A percentile compares a stretch with the other conserved stretches of the same genome.
Evolutionary conservation across 306 rosid genomes (phyloP).

Genomic region (Sphenostylis stenocarpa): DNA sequence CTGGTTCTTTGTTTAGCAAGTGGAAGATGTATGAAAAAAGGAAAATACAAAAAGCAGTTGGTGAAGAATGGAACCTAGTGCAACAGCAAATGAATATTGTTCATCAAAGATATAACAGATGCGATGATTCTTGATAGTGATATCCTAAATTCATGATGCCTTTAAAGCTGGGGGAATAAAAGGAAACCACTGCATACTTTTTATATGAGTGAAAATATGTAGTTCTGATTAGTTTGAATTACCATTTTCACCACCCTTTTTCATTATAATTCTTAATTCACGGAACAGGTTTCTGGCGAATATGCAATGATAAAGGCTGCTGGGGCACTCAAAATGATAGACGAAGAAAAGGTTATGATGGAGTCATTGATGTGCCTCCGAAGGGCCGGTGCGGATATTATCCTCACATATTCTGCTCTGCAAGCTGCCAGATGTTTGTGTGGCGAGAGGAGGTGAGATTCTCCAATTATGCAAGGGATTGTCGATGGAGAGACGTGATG

Average conservation of each 20-base stretch:
- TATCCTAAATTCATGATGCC: neutral
- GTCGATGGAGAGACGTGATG: slow-evolving; percentile 64
- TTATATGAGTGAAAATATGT: slow-evolving; percentile 2
- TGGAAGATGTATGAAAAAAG: neutral
- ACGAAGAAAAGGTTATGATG: slow-evolving; percentile 92
- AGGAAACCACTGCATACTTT: neutral
- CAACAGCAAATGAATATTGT: neutral
- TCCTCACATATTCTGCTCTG: slow-evolving; percentile 87
- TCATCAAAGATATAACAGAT: neutral
- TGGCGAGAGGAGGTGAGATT: slow-evolving; percentile 73
- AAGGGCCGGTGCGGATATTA: slow-evolving; percentile 91
- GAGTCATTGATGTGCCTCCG: slow-evolving; percentile 91
- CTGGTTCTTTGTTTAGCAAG: neutral
- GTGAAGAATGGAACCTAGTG: neutral
- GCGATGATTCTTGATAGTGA: neutral
- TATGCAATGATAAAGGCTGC: slow-evolving; percentile 96
- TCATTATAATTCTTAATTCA: neutral
- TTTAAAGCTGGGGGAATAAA: slow-evolving; percentile 12
- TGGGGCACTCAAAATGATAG: slow-evolving; percentile 83
- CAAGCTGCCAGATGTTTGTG: slow-evolving; percentile 87
- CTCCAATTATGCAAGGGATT: neutral
- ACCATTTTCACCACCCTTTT: neutral
- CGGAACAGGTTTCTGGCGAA: slow-evolving; percentile 88
- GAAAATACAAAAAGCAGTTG: neutral
- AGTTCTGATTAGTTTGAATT: no score